Evolutionary conservation across 2,329 filamentous ascomycete genomes (phyloP).

Genomic region (Aspergillus felis): DNA sequence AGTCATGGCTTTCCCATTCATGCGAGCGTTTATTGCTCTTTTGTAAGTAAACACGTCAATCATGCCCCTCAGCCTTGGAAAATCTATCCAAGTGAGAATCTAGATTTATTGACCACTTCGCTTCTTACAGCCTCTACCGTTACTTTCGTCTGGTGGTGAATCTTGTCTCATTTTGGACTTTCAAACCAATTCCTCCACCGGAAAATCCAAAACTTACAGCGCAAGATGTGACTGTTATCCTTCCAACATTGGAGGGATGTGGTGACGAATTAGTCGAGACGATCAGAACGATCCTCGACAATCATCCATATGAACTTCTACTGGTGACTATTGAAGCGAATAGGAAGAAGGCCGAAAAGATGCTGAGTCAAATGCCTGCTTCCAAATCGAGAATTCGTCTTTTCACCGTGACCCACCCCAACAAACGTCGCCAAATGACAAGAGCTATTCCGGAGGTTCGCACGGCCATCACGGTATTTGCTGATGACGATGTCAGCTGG

Average conservation of each 20-base stretch:
- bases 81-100: not conserved
- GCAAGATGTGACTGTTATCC: conserved; percentile 87
- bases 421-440: conserved; percentile 93
- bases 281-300: conserved; percentile 56
- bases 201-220: conserved; percentile 74
- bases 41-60: conserved; percentile 32
- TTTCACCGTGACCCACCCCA: conserved; percentile 76
- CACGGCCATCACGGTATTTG: conserved; percentile 84
- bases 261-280: conserved; percentile 81
- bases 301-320: conserved; percentile 64
- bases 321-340: conserved; percentile 85
- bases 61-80: conserved; percentile 4
- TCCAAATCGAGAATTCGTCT: conserved; percentile 68
- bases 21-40: conserved; percentile 39
- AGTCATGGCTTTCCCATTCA: conserved; percentile 36
- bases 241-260: conserved; percentile 84
- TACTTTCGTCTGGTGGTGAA: conserved; percentile 85
- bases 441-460: conserved; percentile 80
- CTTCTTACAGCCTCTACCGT: conserved; percentile 67
- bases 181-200: conserved; percentile 79
- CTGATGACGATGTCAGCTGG: conserved; percentile 95
- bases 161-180: conserved; percentile 77
- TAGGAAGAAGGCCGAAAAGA: conserved; percentile 61
- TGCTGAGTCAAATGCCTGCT: conserved; percentile 52
- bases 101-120: conserved; percentile 7